Evolutionary conservation across 2,329 filamentous ascomycete species (phyloP).

Genomic region (Bisporella sp.): DNA sequence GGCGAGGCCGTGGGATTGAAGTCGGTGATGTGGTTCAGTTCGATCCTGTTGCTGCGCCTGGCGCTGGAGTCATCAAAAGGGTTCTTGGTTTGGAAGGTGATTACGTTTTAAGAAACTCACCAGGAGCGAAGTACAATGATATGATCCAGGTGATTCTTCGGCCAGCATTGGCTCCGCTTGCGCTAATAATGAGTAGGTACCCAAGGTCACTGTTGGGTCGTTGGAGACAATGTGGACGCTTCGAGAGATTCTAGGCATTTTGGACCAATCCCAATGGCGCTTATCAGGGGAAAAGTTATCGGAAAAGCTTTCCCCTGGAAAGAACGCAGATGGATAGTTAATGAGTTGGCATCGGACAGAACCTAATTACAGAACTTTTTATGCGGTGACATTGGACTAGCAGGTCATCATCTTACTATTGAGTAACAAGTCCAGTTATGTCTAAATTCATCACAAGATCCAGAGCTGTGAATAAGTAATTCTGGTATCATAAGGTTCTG

Average conservation of each 20-base stretch:
- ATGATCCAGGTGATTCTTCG: slow-evolving; percentile 53
- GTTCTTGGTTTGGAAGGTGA: slow-evolving; percentile 42
- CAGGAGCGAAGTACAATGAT: slow-evolving; percentile 30
- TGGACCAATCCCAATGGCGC: slow-evolving; percentile 77
- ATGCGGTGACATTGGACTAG: too few species aligned
- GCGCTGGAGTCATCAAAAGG: slow-evolving; percentile 64
- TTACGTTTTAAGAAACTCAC: slow-evolving; percentile 62
- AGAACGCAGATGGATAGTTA: slow-evolving; percentile 44
- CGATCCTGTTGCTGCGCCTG: slow-evolving; percentile 61
- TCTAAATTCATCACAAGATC: too few species aligned
- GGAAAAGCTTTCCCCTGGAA: slow-evolving; percentile 47
- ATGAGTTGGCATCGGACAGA: slow-evolving; percentile 30
- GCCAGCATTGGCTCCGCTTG: background rate
- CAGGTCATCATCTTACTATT: too few species aligned
- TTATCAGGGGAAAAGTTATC: slow-evolving; percentile 78
- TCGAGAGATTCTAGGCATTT: slow-evolving; percentile 83
- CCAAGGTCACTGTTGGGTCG: slow-evolving; percentile 83
- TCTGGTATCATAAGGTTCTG: slow-evolving; percentile 28
- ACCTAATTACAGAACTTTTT: background rate
- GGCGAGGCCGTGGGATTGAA: slow-evolving; percentile 56
- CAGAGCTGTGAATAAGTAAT: background rate
- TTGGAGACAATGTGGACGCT: slow-evolving; percentile 78
- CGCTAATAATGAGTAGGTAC: slow-evolving; percentile 50
- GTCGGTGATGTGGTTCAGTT: slow-evolving; percentile 86
- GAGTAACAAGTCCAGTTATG: too few species aligned